Evolutionary conservation across 1,139 yeast species (phyloP).

Genomic region (Saccharomycopsis phalli): DNA sequence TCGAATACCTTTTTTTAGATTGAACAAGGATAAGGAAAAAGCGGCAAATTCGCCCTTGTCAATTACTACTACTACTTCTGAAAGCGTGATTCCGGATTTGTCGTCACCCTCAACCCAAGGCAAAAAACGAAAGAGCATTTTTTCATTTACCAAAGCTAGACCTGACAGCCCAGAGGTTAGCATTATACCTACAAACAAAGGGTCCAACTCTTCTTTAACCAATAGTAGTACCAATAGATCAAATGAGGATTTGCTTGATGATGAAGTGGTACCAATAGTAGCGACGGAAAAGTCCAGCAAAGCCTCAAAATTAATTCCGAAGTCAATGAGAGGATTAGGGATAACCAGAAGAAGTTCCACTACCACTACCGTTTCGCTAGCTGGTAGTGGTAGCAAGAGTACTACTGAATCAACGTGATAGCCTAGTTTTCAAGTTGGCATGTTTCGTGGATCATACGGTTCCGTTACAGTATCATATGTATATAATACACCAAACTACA

Average conservation of each 20-base stretch:
- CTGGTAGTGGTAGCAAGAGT: too few species aligned
- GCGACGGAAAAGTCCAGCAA: constrained; percentile 7
- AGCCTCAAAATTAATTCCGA: constrained; percentile 19
- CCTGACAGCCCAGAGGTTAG: background rate
- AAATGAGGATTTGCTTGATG: constrained; percentile 4
- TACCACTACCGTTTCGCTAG: too few species aligned
- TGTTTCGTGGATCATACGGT: too few species aligned
- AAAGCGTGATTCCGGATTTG: background rate
- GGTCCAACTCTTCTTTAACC: background rate
- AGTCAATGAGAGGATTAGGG: constrained; percentile 19
- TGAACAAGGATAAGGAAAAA: constrained; percentile 10
- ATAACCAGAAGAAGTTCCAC: constrained; percentile 13
- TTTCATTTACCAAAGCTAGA: constrained; percentile 13
- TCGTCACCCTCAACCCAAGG: constrained; percentile 5
- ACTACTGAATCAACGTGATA: too few species aligned
- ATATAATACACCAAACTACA: too few species aligned
- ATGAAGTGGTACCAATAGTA: background rate
- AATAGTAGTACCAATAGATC: constrained; percentile 2
- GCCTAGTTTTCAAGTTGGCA: too few species aligned
- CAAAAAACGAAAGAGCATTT: constrained; percentile 16
- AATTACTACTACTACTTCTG: background rate
- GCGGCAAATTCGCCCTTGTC: background rate
- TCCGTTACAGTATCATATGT: too few species aligned
- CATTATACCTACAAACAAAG: background rate
- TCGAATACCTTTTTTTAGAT: constrained; percentile 9